phyloP scores from a whole-genome alignment of 345 rosid species.

The Melaleuca alternifolia region DNA sequence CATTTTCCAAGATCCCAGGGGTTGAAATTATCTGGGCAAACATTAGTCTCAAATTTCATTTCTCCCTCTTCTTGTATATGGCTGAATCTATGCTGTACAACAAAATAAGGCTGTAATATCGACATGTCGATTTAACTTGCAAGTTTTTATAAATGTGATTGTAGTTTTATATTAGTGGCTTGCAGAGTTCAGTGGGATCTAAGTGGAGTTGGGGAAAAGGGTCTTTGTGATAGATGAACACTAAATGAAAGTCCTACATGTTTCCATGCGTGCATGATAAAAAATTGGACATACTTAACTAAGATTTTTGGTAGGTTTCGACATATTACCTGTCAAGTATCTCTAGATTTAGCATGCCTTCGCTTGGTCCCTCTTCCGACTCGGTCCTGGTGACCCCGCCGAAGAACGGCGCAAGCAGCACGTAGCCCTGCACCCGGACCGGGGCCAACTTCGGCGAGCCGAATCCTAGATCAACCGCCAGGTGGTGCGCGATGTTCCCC shows the following conservation, averaged over 20 bases:
- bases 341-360: slow-evolving; percentile 47
- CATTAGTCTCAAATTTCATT: neutral
- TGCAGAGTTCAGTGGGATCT: neutral
- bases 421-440: slow-evolving; percentile 62
- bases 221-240: neutral
- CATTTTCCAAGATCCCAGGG: neutral
- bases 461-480: slow-evolving; percentile 45
- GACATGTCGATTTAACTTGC: neutral
- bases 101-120: neutral
- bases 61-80: too few species aligned
- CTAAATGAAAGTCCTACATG: neutral
- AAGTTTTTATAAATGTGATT: neutral
- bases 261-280: neutral
- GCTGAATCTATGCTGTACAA: neutral
- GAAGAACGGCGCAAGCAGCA: slow-evolving; percentile 77
- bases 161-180: neutral
- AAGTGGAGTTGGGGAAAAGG: neutral
- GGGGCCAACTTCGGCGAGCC: slow-evolving; percentile 34
- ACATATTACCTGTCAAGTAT: slow-evolving; percentile 55
- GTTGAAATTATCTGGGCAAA: neutral
- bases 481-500: slow-evolving; percentile 78
- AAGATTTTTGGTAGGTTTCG: neutral
- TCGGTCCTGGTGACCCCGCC: slow-evolving; percentile 67
- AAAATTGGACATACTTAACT: neutral
- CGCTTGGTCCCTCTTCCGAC: slow-evolving; percentile 71